A percentile compares a stretch with the other conserved stretches of the same genome.
Conservation (phyloP, 2,329 filamentous ascomycete genomes). For the Cladophialophora psammophila region DNA sequence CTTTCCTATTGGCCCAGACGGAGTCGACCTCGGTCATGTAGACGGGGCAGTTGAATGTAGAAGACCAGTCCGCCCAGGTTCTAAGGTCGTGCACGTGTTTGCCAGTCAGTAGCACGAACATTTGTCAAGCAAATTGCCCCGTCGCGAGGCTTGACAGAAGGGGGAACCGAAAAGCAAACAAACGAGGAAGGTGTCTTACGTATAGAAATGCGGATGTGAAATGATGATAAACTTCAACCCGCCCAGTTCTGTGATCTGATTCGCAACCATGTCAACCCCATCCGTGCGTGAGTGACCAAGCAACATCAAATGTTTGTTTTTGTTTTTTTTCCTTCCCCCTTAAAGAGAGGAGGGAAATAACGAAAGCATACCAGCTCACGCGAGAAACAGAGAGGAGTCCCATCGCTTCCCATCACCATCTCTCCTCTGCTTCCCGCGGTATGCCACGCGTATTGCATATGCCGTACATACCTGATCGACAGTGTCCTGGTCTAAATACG, state of each 20-base stretch:
- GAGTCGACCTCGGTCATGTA: constrained; percentile 72
- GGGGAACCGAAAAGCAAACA: neutral
- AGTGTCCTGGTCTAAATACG: constrained; percentile 72
- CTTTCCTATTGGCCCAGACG: constrained; percentile 65
- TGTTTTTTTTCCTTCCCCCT: too few relatives aligned
- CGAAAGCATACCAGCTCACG: too few relatives aligned
- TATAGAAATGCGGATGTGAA: constrained; percentile 83
- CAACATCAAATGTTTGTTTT: too few relatives aligned
- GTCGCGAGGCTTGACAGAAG: too few relatives aligned
- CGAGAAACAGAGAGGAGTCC: too few relatives aligned
- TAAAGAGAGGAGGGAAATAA: too few relatives aligned
- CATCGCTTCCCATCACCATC: neutral
- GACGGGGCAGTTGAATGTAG: constrained; percentile 72
- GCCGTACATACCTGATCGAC: constrained; percentile 47
- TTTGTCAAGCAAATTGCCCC: too few relatives aligned
- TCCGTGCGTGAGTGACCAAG: too few relatives aligned
- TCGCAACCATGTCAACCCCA: neutral
- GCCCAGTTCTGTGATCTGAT: constrained; percentile 64
- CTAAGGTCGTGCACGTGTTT: constrained; percentile 10
- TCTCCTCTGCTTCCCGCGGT: neutral
- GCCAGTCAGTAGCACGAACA: too few relatives aligned
- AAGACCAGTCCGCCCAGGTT: constrained; percentile 76
- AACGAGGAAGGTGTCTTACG: constrained; percentile 42
- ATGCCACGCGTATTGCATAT: neutral
- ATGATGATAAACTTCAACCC: constrained; percentile 76